Evolutionary conservation across 2,329 filamentous ascomycete genomes (phyloP).

Genomic region (Orbilia quercus): DNA sequence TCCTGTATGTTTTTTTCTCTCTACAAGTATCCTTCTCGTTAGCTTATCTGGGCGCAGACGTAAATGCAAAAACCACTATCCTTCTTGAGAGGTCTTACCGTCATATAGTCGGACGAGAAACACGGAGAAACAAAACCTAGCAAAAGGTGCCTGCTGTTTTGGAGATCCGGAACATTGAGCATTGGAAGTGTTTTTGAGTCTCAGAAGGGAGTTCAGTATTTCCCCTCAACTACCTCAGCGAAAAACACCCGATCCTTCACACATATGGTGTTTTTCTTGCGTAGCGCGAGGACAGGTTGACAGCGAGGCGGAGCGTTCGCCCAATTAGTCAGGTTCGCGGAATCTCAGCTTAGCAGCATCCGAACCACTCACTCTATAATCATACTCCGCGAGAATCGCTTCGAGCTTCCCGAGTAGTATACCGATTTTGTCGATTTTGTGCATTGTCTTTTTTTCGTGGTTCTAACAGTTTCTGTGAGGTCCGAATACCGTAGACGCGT

Average conservation of each 20-base stretch:
- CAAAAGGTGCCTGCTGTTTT: constrained; percentile 11
- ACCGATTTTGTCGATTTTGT: neutral
- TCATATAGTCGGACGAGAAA: neutral
- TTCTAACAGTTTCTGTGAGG: too few species aligned
- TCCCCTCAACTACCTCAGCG: constrained; percentile 7
- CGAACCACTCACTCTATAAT: neutral
- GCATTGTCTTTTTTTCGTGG: neutral
- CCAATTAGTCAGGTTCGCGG: constrained; percentile 15
- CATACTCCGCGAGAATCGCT: neutral
- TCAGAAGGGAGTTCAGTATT: neutral
- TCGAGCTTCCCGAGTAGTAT: neutral
- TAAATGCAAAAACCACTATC: constrained; percentile 19
- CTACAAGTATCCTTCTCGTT: constrained; percentile 25
- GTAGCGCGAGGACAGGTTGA: constrained; percentile 29
- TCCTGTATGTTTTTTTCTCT: constrained; percentile 18
- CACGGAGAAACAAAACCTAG: neutral
- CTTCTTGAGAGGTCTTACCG: constrained; percentile 15
- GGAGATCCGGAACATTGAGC: neutral
- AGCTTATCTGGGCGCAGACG: constrained; percentile 11
- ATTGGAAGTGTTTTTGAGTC: neutral
- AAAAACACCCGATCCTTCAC: constrained; percentile 35
- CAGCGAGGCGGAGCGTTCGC: constrained; percentile 29
- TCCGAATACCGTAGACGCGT: neutral
- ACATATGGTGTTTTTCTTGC: constrained; percentile 24
- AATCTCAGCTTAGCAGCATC: constrained; percentile 6